Base-by-base conservation (phyloP, 495 filamentous ascomycete genomes). In the Lichina pygmaea region DNA sequence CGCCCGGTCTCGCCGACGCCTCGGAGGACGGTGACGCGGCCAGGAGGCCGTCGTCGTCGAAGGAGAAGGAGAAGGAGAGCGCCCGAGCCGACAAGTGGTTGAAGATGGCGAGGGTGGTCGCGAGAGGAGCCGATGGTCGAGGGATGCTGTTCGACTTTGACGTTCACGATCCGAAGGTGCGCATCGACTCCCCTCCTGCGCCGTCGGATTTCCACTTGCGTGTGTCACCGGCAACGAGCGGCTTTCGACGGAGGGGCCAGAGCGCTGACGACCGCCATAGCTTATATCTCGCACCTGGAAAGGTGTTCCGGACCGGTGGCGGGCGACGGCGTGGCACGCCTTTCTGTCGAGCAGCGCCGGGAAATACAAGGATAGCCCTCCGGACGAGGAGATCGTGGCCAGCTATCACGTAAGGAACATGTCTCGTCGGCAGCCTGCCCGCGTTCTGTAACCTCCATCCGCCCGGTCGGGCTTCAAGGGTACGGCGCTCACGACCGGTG, bases 281-380 rank as follows among this genome's bases (percentile, higher is more conserved):
- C 59, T 99, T 12, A 78, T 94, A 42, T 76, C 83, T 46, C 71
- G 89, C 32, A 84, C 81, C 2, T 99, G 89, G 89, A 99, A 99
- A 61, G 89, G 89, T 34, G 93, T 99, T 48, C 89, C 89, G 3
- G 89, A 99, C 60, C 74, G 83, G 49, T 99, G 89, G 89, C 75
- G 89, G 17, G 68, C 79, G 31, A 81, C 82, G 6, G 89, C 91
- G 9, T 99, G 89, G 89, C 81, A 84, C 58, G 78, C 86, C 6
- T 99, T 99, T 59, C 67, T 99, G 6, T 70, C 75, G n/a, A 59
- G 78, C 8, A 86, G 80, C 54, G 81, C 84, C n/a, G 77, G 70
- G 55, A 67, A 62, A 43, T 66, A 68, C 46, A 64, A 61, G 46
- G 66, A 65, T 51, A 67, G 66, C 34, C 66, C 71, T 3, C 64